phyloP scores from a whole-genome alignment of 2,329 filamentous ascomycete genomes.

The Talaromyces albobiverticillius region DNA sequence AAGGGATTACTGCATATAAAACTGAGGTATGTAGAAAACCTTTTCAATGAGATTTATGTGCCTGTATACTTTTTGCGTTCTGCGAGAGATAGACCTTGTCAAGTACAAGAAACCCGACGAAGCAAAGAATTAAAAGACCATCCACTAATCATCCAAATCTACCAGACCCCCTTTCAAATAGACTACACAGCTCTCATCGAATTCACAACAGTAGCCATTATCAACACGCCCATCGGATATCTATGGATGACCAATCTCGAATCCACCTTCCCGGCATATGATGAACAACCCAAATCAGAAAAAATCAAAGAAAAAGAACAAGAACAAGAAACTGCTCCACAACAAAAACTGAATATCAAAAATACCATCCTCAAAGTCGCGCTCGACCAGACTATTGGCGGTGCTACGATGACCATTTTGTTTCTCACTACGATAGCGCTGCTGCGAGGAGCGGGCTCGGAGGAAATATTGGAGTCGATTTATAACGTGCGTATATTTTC shows the following conservation, averaged over 20 bases:
- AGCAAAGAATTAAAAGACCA: no score
- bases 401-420: constrained; percentile 54
- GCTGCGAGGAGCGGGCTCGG: constrained; percentile 37
- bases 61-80: no score
- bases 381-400: constrained; percentile 58
- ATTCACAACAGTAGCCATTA: constrained; percentile 53
- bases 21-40: constrained; percentile 33
- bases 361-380: constrained; percentile 52
- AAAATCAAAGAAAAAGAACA: constrained; percentile 10
- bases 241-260: constrained; percentile 59
- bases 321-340: constrained; percentile 15
- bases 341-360: constrained; percentile 24
- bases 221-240: constrained; percentile 57
- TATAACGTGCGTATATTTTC: constrained; percentile 25
- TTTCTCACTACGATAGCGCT: constrained; percentile 57
- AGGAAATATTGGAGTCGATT: constrained; percentile 31
- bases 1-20: constrained; percentile 52
- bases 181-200: constrained; percentile 51
- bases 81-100: no score
- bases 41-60: not conserved
- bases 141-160: no score
- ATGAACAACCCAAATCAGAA: not conserved
- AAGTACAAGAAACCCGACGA: no score
- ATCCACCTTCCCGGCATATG: constrained; percentile 36
- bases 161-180: constrained; percentile 43